These are phyloP conservation scores for Malus asiatica DNA, from an alignment of 306 rosid genomes.

Conservation along the genomic window DNA sequence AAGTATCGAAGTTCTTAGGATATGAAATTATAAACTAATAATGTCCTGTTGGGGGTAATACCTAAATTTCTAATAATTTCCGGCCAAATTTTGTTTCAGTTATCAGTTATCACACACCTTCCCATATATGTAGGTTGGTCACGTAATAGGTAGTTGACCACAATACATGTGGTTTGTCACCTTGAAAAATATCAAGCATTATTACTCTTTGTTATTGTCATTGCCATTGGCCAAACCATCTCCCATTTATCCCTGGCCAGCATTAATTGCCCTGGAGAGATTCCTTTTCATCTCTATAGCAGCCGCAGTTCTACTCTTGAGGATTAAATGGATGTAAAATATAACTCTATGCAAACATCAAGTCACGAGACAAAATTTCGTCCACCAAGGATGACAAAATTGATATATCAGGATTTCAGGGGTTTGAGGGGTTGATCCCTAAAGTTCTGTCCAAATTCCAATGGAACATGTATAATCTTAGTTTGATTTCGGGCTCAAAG, in stretches of 20 bases:
- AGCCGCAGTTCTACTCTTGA: neutral
- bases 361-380: neutral
- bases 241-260: neutral
- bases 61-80: neutral
- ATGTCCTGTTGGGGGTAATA: neutral
- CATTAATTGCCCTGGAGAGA: neutral
- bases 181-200: neutral
- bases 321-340: neutral
- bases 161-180: neutral
- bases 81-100: too few species aligned
- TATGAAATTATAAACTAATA: neutral
- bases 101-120: too few species aligned
- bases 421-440: neutral
- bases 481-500: too few species aligned
- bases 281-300: neutral
- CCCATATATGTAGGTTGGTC: neutral
- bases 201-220: neutral
- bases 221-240: neutral
- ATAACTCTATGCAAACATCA: neutral
- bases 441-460: neutral
- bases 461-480: too few species aligned
- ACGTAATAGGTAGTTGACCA: neutral
- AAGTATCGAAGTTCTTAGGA: neutral
- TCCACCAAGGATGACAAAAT: neutral
- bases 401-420: neutral